These are phyloP conservation scores for Nidula microcarpa DNA, from an alignment of 768 basidiomycete species.

Conservation along the genomic window DNA sequence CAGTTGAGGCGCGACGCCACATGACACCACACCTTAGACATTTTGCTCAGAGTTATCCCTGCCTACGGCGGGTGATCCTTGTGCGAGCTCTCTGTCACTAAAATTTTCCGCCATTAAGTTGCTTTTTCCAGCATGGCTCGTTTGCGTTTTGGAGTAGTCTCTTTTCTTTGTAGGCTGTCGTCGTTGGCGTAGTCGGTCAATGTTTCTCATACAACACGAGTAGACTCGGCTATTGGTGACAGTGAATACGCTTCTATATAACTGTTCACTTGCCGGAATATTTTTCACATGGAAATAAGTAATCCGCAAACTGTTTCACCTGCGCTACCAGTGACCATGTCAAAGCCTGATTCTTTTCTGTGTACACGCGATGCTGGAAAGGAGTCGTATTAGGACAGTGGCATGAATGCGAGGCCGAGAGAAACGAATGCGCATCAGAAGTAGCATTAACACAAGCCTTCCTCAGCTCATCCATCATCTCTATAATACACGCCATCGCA, in stretches of 20 bases:
- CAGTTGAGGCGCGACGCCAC: too few species aligned
- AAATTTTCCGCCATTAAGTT: not conserved
- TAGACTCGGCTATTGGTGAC: not conserved
- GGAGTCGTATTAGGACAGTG: not conserved
- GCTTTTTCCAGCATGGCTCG: not conserved
- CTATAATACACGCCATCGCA: conserved; percentile 57
- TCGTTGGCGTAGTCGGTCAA: not conserved
- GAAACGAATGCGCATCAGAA: conserved; percentile 45
- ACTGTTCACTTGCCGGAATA: conserved; percentile 60
- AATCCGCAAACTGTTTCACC: conserved; percentile 72
- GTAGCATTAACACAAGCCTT: conserved; percentile 78
- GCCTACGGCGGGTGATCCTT: too few species aligned
- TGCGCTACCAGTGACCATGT: conserved; percentile 76
- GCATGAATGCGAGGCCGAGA: not conserved
- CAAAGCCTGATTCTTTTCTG: conserved; percentile 48
- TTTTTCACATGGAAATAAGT: conserved; percentile 68
- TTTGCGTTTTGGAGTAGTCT: conserved; percentile 26
- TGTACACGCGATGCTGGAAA: conserved; percentile 55
- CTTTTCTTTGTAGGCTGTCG: conserved; percentile 31
- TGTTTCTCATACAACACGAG: not conserved
- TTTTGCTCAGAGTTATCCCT: too few species aligned
- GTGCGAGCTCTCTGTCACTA: too few species aligned
- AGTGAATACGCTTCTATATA: not conserved
- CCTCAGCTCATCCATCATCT: conserved; percentile 75
- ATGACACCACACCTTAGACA: too few species aligned